Conservation (phyloP, 1,139 yeast genomes). For the Suhomyces taliae region DNA sequence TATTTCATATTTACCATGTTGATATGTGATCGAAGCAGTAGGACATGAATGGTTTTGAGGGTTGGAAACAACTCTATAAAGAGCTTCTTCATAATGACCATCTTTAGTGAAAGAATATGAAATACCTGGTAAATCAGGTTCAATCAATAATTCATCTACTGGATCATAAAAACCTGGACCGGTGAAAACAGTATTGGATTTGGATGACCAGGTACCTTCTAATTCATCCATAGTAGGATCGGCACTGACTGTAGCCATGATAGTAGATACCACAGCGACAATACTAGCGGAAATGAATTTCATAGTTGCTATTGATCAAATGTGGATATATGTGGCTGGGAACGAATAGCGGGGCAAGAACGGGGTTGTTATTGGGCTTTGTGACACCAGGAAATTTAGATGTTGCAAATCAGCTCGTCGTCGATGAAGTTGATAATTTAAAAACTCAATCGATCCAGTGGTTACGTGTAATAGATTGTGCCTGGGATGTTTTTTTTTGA, state of each 20-base stretch:
- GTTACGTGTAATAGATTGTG: not conserved
- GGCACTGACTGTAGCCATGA: slow-evolving; percentile 9
- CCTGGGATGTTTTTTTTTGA: not conserved
- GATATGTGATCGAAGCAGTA: slow-evolving; percentile 75
- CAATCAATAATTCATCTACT: slow-evolving; percentile 86
- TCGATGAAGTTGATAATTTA: too few species aligned
- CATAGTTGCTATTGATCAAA: slow-evolving; percentile 2
- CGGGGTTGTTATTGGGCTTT: too few species aligned
- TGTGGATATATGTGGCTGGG: not conserved
- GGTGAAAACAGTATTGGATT: slow-evolving; percentile 90
- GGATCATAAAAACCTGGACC: slow-evolving; percentile 98
- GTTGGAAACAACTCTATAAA: slow-evolving; percentile 73
- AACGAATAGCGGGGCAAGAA: not conserved
- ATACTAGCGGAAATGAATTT: slow-evolving; percentile 8
- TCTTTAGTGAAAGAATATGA: slow-evolving; percentile 90
- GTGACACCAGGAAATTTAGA: too few species aligned
- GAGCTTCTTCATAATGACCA: slow-evolving; percentile 88
- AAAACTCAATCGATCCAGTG: not conserved
- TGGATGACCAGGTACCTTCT: slow-evolving; percentile 94
- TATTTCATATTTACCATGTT: slow-evolving; percentile 80
- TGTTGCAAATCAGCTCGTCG: too few species aligned
- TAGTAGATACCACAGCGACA: slow-evolving; percentile 4
- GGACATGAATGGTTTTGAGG: slow-evolving; percentile 80
- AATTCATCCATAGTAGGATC: slow-evolving; percentile 37
- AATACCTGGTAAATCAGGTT: slow-evolving; percentile 93